Conservation (phyloP, 768 basidiomycete genomes). For the Lactifluus echinatus region DNA sequence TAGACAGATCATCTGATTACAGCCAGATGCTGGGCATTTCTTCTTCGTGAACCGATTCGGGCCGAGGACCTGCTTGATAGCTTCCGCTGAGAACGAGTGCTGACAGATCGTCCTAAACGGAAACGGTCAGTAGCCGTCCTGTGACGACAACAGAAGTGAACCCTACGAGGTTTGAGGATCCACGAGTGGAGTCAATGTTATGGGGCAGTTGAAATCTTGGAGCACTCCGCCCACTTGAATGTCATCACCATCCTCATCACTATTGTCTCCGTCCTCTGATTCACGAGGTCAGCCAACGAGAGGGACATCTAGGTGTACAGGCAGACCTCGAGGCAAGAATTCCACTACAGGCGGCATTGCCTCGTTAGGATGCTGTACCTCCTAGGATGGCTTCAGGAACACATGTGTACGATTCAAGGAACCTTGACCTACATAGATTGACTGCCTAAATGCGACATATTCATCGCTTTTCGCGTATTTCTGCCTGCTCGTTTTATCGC, state of each 20-base stretch:
- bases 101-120: conserved; percentile 51
- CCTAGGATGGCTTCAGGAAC: conserved; percentile 34
- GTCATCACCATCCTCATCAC: conserved; percentile 80
- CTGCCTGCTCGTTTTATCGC: conserved; percentile 60
- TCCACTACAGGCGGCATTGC: conserved; percentile 74
- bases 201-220: conserved; percentile 77
- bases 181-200: conserved; percentile 56
- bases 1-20: conserved; percentile 48
- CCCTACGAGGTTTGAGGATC: conserved; percentile 81
- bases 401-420: background rate
- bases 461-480: conserved; percentile 59
- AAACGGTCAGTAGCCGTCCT: conserved; percentile 1
- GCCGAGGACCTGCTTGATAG: conserved; percentile 58
- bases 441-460: conserved; percentile 55
- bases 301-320: background rate
- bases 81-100: conserved; percentile 73
- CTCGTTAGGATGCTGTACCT: conserved; percentile 52
- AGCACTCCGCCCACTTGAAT: conserved; percentile 81
- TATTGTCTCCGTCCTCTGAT: conserved; percentile 74
- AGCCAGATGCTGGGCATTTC: conserved; percentile 67
- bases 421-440: conserved; percentile 37
- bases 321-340: conserved; percentile 58
- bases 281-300: conserved; percentile 1
- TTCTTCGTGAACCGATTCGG: conserved; percentile 26
- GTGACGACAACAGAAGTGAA: background rate